Evolutionary conservation across 2,329 filamentous ascomycete genomes (phyloP), one percentile per base, ranked within the genome.

Genomic region (Neofusicoccum umdonicola): DNA sequence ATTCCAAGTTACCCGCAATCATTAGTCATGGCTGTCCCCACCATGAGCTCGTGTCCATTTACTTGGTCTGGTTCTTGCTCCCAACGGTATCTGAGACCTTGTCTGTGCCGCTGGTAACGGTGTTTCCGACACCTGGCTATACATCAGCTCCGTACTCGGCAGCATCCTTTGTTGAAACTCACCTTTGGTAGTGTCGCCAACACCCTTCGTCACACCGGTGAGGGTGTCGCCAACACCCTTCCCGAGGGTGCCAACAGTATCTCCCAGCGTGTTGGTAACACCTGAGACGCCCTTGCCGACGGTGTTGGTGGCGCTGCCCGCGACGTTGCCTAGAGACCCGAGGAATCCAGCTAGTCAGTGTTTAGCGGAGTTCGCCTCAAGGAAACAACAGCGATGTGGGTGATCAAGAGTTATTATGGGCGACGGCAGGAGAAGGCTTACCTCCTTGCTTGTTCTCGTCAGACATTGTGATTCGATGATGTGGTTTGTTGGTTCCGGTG

Each of bases 181-280:
- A 67, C 73, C 70, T 54, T 76, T 76, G 0, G 72, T 76, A 2
- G 74, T 77, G 63, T 78, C 75, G 0, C 75, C 75, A 17, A 75
- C 17, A 0, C 74, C 75, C 52, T 71, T 66, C 7, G 73, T 76
- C 5, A 77, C 68, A 0, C 75, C 75, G 8, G 70, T 70, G 31
- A 78, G 71, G 0, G 73, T 74, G 66, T 78, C 73, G 0, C 76
- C 75, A 0, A 77, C 66, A 1, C 76, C 75, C 64, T 76, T 76
- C 0, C 75, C 61, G 15, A 63, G 39, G 1, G 34, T 54, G 35
- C 34, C 44, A 34, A 64, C 51, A 3, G 44, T 54, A 3, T 48
- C 52, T 8, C 41, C 62, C n/a, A 64, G 34, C 13, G 62, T 57
- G 13, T 35, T 48, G 44, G 51, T 54, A 42, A 64, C 35, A 44